Evolutionary conservation across 805 yeast species (phyloP).

Genomic region (Sungouiella thailandica): DNA sequence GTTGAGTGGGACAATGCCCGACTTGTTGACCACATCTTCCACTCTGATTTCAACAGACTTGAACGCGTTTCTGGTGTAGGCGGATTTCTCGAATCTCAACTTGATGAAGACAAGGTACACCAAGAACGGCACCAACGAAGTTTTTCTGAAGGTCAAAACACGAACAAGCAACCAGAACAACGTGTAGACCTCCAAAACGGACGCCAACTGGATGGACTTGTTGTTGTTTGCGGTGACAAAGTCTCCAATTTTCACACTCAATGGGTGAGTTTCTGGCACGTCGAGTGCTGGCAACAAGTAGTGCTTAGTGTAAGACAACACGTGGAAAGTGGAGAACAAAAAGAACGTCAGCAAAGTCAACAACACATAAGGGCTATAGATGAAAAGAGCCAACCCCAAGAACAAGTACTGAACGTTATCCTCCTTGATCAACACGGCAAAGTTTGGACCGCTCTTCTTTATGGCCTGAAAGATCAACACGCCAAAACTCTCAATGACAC

Average conservation of each 20-base stretch:
- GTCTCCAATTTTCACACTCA: slow-evolving; percentile 35
- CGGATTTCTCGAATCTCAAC: slow-evolving; percentile 70
- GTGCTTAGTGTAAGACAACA: slow-evolving; percentile 62
- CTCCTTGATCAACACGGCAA: slow-evolving; percentile 30
- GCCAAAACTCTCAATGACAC: slow-evolving; percentile 70
- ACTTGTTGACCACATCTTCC: slow-evolving; percentile 26
- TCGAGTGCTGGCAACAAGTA: slow-evolving; percentile 60
- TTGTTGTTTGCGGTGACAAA: slow-evolving; percentile 33
- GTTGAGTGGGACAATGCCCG: slow-evolving; percentile 28
- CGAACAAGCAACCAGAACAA: slow-evolving; percentile 43
- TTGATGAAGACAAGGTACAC: slow-evolving; percentile 63
- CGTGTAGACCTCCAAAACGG: slow-evolving; percentile 39
- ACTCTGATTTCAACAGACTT: slow-evolving; percentile 58
- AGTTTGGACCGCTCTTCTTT: slow-evolving; percentile 24
- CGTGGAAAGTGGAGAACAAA: slow-evolving; percentile 78
- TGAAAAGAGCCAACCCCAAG: slow-evolving; percentile 44
- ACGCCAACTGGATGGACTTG: slow-evolving; percentile 36
- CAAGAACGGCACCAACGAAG: slow-evolving; percentile 56
- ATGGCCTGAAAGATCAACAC: slow-evolving; percentile 61
- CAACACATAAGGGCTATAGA: slow-evolving; percentile 53
- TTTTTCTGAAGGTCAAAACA: slow-evolving; percentile 53
- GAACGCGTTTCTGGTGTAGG: slow-evolving; percentile 64
- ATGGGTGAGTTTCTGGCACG: slow-evolving; percentile 25
- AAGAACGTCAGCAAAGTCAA: slow-evolving; percentile 69
- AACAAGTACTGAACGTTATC: slow-evolving; percentile 72